Base-by-base conservation (phyloP, 176 grass and related monocot genomes). In the Ensete glaucum region DNA sequence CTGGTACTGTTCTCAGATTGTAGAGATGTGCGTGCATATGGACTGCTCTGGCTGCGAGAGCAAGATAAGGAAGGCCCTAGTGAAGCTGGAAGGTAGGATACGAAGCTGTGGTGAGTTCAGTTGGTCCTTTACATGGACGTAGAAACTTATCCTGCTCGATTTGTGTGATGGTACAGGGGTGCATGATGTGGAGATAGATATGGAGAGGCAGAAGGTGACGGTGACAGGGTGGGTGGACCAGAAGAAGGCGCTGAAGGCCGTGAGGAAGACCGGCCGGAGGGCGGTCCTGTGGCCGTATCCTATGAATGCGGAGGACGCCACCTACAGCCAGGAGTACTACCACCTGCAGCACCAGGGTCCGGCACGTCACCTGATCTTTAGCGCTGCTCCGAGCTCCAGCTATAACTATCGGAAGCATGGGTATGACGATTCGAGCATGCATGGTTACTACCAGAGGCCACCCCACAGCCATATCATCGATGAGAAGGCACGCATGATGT, bases 371-470 rank as follows among this genome's bases (percentile, higher is more conserved):
- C 3, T 65, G 27, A 24, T 72, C 13, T 54, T 72, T 16, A 26
- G 67, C 21, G 12, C 58, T 16, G 83, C 63, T 55, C 50, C 56
- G 5, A 81, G 69, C 81, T 74, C 72, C 20, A 87, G 82, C 2
- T 97, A 97, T 82, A 97, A 97, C 63, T 97, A 97, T 49, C 77
- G 64, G 17, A 79, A 88, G 11, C 93, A 93, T 60, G 90, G 93
- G 5, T 97, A 93, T 54, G 81, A 77, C 15, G 79, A 86, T 69
- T 73, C 82, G 0, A 81, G 88, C 10, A 57, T 84, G 17, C 77
- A 92, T 49, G 87, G 87, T 8, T 76, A 87, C 81, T 34, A 79
- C 66, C 25, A 80, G 0, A 55, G 55, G 48, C 52, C 54, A 9
- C 15, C 54, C 11, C 54, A 78, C 54, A 5, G n/a, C 16, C 26